Evolutionary conservation across 345 rosid species (phyloP), one percentile per base, ranked within the genome.

Genomic region (Conringia planisiliqua): DNA sequence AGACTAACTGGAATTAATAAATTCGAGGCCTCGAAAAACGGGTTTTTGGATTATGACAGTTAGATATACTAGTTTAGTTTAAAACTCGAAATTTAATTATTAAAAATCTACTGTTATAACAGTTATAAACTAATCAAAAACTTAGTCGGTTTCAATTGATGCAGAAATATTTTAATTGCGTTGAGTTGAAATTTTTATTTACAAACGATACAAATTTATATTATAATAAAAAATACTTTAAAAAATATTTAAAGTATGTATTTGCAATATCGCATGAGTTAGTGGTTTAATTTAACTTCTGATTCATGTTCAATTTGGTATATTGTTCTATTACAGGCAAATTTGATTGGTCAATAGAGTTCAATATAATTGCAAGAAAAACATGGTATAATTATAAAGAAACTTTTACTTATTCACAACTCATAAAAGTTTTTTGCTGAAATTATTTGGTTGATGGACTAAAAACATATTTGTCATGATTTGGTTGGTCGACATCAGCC

Each of bases 401-500:
- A 11, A 1, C 26, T 51, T 24, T 24, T 50, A 2, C 14, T 20
- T 50, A 6, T 46, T 17, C 20, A 44, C 3, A 16, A 44, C 0
- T 44, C 20, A 16, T 2, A 16, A 6, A 22, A 51, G n/a, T 16
- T 36, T 51, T 67, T 38, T 35, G 61, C 10, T 35, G 47, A 50
- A 17, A 35, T 66, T 10, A 35, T 22, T 14, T 50, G 35, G 71
- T 26, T 67, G 10, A 9, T 64, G n/a, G 48, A 48, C 20, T 33
- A 50, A 22, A 8, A 36, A 38, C 43, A 29, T 27, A 22, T 40
- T 68, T 55, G 52, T 14, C 39, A 8, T 32, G 5, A 9, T 46
- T 33, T 46, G 58, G 48, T 59, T 57, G 65, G 29, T 48, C 44
- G 74, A 70, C 17, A 17, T 62, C 58, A 17, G 29, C 51, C 40